A percentile compares a stretch with the other conserved stretches of the same genome.
These are phyloP conservation scores for Fremontodendron californicum DNA, from an alignment of 345 rosid genomes.

Conservation along the genomic window DNA sequence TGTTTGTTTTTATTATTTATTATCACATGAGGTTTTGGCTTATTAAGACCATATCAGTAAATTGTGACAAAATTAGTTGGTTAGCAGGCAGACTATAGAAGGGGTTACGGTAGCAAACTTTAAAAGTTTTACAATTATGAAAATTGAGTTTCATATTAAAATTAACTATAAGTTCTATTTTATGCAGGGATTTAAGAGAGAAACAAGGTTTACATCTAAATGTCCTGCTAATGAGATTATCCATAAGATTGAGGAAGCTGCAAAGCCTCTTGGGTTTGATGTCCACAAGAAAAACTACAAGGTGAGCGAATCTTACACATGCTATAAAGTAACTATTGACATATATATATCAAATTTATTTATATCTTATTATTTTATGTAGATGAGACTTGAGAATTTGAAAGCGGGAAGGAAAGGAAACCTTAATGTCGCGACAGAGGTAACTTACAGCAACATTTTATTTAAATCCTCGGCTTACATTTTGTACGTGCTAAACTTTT, in stretches of 20 bases:
- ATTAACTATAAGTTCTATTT: not conserved
- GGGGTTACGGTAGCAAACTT: not conserved
- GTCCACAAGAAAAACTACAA: slow-evolving; percentile 88
- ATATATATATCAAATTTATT: not conserved
- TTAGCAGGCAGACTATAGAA: not conserved
- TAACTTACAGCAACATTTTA: slow-evolving; percentile 16
- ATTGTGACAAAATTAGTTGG: not conserved
- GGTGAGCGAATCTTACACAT: slow-evolving; percentile 32
- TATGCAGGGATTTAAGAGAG: slow-evolving; percentile 73
- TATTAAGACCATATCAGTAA: not conserved
- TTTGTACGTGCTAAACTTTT: not conserved
- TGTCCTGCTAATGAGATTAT: slow-evolving; percentile 85
- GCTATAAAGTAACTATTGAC: not conserved
- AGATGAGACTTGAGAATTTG: slow-evolving; percentile 91
- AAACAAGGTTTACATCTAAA: slow-evolving; percentile 83
- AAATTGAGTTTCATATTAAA: not conserved
- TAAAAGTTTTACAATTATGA: not conserved
- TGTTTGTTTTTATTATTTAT: not conserved
- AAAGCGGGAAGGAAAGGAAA: slow-evolving; percentile 98
- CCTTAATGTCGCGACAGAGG: slow-evolving; percentile 87
- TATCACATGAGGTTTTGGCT: not conserved
- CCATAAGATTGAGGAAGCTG: slow-evolving; percentile 83
- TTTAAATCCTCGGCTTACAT: not conserved
- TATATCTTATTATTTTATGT: slow-evolving; percentile 2
- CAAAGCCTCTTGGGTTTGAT: slow-evolving; percentile 89